These are phyloP conservation scores for Trametes sanguinea DNA, from an alignment of 768 basidiomycete species.

Conservation along the genomic window DNA sequence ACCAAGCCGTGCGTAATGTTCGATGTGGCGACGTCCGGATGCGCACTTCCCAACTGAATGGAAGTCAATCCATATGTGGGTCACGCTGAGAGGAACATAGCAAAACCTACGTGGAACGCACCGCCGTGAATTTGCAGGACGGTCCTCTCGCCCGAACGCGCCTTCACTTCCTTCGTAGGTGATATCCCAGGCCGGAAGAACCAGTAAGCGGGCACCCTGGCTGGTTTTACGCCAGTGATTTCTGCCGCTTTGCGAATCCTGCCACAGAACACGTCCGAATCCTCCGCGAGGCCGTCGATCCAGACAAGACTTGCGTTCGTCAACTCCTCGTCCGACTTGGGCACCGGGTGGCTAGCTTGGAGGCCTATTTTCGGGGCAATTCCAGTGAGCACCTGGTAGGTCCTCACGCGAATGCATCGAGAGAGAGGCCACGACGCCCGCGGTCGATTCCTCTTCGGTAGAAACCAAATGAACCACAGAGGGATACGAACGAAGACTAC, in stretches of 20 bases:
- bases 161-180: background rate
- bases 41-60: slow-evolving; percentile 15
- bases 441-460: slow-evolving; percentile 8
- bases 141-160: slow-evolving; percentile 12
- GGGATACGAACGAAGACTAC: slow-evolving; percentile 15
- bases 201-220: slow-evolving; percentile 25
- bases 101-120: slow-evolving; percentile 10
- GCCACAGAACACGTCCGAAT: slow-evolving; percentile 23
- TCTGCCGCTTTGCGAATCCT: slow-evolving; percentile 19
- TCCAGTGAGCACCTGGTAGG: background rate
- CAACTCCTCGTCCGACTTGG: background rate
- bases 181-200: slow-evolving; percentile 6
- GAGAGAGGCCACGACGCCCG: slow-evolving; percentile 14
- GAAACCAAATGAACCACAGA: slow-evolving; percentile 17
- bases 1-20: slow-evolving; percentile 22
- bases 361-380: slow-evolving; percentile 1
- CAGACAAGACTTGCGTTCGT: slow-evolving; percentile 30
- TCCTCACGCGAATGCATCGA: slow-evolving; percentile 13
- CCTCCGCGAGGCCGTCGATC: slow-evolving; percentile 37
- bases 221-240: slow-evolving; percentile 16
- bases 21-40: slow-evolving; percentile 7
- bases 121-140: slow-evolving; percentile 23
- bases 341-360: background rate
- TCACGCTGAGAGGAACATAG: too few species aligned
- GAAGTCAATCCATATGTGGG: background rate